A percentile compares a stretch with the other conserved stretches of the same genome.
These are phyloP conservation scores for Plasmodium ovale DNA, from an alignment of 169 alveolate species.

Conservation along the genomic window DNA sequence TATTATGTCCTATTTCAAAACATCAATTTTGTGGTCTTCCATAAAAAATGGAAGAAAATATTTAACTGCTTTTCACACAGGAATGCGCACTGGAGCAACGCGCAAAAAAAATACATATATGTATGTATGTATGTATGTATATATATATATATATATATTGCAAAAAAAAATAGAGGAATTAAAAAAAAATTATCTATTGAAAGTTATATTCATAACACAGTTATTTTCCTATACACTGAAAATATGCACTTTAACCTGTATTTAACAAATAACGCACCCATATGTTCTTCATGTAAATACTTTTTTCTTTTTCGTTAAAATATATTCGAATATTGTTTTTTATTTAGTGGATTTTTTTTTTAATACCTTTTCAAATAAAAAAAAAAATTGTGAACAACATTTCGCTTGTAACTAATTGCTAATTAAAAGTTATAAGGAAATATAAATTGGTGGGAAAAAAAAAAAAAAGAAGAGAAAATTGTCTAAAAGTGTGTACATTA, in stretches of 20 bases:
- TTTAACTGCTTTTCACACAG: neutral
- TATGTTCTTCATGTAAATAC: neutral
- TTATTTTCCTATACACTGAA: conserved; percentile 1
- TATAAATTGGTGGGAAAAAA: conserved; percentile 9
- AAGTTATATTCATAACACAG: conserved; percentile 23
- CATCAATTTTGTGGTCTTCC: conserved; percentile 3
- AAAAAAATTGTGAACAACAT: conserved; percentile 1
- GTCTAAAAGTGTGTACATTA: conserved; percentile 24
- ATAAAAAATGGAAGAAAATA: conserved; percentile 5
- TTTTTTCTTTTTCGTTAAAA: neutral
- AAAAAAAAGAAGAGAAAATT: conserved; percentile 38
- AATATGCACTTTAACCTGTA: neutral
- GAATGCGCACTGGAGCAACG: neutral
- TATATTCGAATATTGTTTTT: neutral
- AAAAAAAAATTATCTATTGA: conserved; percentile 20
- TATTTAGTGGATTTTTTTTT: conserved; percentile 8
- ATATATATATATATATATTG: no score
- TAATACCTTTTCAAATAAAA: neutral
- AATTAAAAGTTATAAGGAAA: neutral
- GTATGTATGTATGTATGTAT: no score
- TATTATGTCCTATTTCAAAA: neutral
- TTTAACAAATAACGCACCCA: no score
- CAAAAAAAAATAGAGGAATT: neutral
- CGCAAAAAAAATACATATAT: neutral
- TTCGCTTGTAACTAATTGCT: neutral